A percentile compares a stretch with the other conserved stretches of the same genome.
Conservation (phyloP, 2,329 filamentous ascomycete species). For the Sporothrix brunneoviolacea region DNA sequence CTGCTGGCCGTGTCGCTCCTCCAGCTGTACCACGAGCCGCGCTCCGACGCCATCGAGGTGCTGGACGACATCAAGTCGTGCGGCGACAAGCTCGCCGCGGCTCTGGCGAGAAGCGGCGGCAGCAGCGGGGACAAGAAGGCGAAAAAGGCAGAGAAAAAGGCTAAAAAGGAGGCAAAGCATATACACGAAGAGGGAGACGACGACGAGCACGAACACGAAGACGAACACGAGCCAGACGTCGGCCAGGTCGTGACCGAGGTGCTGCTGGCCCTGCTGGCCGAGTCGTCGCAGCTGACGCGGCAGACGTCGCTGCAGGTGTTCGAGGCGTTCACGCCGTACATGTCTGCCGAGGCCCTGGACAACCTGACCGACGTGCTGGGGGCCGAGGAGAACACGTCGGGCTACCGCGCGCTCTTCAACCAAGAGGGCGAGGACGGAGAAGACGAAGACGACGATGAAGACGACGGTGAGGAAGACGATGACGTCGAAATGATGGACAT, state of each 20-base stretch:
- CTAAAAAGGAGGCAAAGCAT: background rate
- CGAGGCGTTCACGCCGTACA: constrained; percentile 66
- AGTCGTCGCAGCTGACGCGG: constrained; percentile 75
- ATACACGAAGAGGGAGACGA: constrained; percentile 36
- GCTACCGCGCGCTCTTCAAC: constrained; percentile 80
- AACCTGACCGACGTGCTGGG: constrained; percentile 61
- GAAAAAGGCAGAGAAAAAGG: constrained; percentile 13
- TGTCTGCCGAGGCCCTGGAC: constrained; percentile 67
- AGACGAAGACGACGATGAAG: constrained; percentile 32
- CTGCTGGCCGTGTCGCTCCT: constrained; percentile 79
- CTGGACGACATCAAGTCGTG: constrained; percentile 75
- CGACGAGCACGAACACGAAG: background rate
- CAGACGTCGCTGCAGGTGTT: constrained; percentile 87
- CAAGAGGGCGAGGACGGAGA: constrained; percentile 39
- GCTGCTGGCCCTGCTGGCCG: constrained; percentile 80
- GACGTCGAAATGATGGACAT: constrained; percentile 36
- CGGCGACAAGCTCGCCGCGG: constrained; percentile 55
- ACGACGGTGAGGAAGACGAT: constrained; percentile 44
- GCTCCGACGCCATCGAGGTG: constrained; percentile 76
- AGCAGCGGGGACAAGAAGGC: too few species aligned
- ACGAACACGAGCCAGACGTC: constrained; percentile 30
- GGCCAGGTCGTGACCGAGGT: constrained; percentile 80
- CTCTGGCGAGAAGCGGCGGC: constrained; percentile 24
- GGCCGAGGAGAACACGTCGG: constrained; percentile 72
- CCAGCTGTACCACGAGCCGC: constrained; percentile 76